phyloP scores from a whole-genome alignment of 805 yeast species.

The Wickerhamiella shivajii region DNA sequence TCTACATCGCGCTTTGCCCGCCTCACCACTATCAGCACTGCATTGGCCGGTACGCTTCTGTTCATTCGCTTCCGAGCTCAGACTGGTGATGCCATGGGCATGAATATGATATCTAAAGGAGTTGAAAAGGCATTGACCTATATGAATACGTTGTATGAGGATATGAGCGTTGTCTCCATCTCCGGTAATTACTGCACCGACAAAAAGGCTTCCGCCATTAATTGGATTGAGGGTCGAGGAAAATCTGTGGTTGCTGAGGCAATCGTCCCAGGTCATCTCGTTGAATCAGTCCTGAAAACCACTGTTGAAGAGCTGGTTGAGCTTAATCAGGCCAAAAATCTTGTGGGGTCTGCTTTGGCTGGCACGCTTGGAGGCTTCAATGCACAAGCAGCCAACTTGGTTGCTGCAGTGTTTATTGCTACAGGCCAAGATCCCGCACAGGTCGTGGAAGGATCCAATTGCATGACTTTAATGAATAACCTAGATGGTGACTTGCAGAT shows the following conservation, averaged over 20 bases:
- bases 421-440: slow-evolving; percentile 99
- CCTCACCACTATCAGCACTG: slow-evolving; percentile 77
- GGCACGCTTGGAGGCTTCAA: slow-evolving; percentile 97
- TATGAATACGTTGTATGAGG: slow-evolving; percentile 81
- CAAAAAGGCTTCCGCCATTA: slow-evolving; percentile 94
- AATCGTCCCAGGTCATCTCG: slow-evolving; percentile 67
- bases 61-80: slow-evolving; percentile 93
- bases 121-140: slow-evolving; percentile 73
- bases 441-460: slow-evolving; percentile 92
- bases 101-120: slow-evolving; percentile 99
- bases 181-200: slow-evolving; percentile 98
- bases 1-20: slow-evolving; percentile 96
- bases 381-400: slow-evolving; percentile 94
- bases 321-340: slow-evolving; percentile 73
- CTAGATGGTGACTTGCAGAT: slow-evolving; percentile 67
- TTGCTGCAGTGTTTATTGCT: slow-evolving; percentile 88
- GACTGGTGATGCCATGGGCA: slow-evolving; percentile 99
- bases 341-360: slow-evolving; percentile 96
- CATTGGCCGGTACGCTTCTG: slow-evolving; percentile 82
- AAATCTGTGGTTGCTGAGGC: slow-evolving; percentile 97
- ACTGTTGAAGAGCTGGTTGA: slow-evolving; percentile 87
- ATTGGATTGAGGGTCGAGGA: slow-evolving; percentile 99
- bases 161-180: slow-evolving; percentile 83
- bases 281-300: slow-evolving; percentile 70
- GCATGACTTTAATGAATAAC: slow-evolving; percentile 90